Evolutionary conservation across 2,329 filamentous ascomycete genomes (phyloP).

Genomic region (Sporothrix pallida): DNA sequence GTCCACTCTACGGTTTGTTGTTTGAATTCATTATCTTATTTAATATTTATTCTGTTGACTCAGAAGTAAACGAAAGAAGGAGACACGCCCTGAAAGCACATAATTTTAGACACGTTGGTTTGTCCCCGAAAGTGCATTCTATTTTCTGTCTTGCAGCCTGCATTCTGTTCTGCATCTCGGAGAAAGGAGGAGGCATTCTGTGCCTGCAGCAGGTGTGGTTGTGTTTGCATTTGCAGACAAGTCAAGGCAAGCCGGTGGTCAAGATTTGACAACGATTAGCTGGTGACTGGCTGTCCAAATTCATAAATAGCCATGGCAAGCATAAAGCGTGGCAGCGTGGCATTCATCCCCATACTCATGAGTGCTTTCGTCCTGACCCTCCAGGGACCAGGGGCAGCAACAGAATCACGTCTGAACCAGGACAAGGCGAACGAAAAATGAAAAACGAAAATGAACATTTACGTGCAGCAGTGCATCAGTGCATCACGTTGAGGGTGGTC

Average conservation of each 20-base stretch:
- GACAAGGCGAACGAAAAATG: not conserved
- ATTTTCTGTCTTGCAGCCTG: not conserved
- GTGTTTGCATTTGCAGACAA: not conserved
- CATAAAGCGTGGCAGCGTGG: too few species aligned
- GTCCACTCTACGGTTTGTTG: not conserved
- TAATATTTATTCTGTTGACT: not conserved
- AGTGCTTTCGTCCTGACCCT: not conserved
- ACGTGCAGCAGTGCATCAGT: not conserved
- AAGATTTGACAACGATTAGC: too few species aligned
- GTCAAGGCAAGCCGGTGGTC: not conserved
- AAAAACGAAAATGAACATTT: not conserved
- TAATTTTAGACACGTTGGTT: not conserved
- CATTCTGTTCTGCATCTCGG: not conserved
- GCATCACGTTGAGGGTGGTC: constrained; percentile 7
- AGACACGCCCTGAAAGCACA: not conserved
- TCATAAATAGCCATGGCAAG: too few species aligned
- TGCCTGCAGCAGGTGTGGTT: too few species aligned
- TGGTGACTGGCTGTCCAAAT: too few species aligned
- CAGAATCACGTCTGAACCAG: not conserved
- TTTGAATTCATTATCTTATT: not conserved
- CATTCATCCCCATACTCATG: too few species aligned
- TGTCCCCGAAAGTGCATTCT: not conserved
- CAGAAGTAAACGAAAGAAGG: not conserved
- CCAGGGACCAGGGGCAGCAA: not conserved
- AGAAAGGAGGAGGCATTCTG: too few species aligned